Percentiles rank a stretch among this genome's conserved stretches.
Conservation (phyloP, 2,329 filamentous ascomycete genomes). For the Colletotrichum tabaci region DNA sequence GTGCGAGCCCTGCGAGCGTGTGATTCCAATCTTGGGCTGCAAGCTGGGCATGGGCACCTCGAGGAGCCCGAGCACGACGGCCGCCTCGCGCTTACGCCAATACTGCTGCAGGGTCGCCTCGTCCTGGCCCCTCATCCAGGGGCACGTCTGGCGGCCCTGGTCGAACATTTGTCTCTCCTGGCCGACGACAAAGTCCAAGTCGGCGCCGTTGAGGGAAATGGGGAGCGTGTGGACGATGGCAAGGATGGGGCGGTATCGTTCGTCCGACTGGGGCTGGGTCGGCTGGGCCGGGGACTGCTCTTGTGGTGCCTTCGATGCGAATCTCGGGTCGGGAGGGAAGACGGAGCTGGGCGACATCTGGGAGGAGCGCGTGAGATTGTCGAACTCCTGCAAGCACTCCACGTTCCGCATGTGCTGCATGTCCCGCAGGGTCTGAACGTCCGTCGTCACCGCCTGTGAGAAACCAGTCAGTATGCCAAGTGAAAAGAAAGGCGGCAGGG, state of each 20-base stretch:
- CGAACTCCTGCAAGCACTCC: too few relatives aligned
- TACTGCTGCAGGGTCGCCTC: conserved; percentile 18
- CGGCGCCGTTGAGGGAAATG: neutral
- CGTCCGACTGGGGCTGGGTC: neutral
- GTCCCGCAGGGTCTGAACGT: too few relatives aligned
- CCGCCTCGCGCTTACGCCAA: conserved; percentile 24
- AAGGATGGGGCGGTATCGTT: neutral
- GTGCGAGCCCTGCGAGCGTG: conserved; percentile 12
- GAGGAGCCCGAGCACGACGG: conserved; percentile 42
- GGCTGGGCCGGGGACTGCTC: neutral
- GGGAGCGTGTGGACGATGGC: conserved; percentile 2
- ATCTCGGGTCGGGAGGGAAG: neutral
- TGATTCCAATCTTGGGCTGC: conserved; percentile 4
- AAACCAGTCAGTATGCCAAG: neutral
- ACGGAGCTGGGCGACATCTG: neutral
- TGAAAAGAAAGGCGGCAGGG: neutral
- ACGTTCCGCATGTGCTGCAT: too few relatives aligned
- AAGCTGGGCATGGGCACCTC: conserved; percentile 11
- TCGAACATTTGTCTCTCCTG: conserved; percentile 20
- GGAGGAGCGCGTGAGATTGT: neutral
- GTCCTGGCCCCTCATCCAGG: conserved; percentile 15
- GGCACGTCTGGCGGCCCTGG: neutral
- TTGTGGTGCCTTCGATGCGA: neutral
- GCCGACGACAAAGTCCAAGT: neutral
- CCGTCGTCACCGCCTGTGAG: neutral